Base-by-base conservation (phyloP, 345 rosid species). In the Salix purpurea region DNA sequence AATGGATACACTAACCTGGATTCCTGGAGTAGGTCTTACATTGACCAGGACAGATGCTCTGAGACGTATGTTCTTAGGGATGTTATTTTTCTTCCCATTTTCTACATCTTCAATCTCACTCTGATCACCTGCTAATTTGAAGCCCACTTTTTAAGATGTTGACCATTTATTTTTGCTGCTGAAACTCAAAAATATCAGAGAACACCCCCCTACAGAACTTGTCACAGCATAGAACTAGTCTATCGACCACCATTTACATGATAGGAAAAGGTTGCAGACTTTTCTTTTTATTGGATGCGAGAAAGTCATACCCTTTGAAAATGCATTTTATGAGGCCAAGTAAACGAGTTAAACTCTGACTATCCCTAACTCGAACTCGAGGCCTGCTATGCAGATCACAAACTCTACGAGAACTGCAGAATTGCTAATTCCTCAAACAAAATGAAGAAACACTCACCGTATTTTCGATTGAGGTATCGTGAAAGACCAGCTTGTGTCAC, bases 401-500 rank as follows among this genome's bases (percentile, higher is more conserved):
- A 32, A 1, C 34, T 32, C 34, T 32, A 32, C 34, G 5, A 34
- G 36, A 4, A 34, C 36, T 34, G 36, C 5, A 4, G 6, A 34
- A 34, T 3, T 11, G 14, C 46, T 42, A 42, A 42, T 42, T 42
- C 14, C 13, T 42, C 3, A 14, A 42, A 42, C 12, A 42, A 10
- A 42, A 14, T 11, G 3, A 21, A 7, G 5, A 30, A 26, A 42
- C 46, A 60, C 76, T 77, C 56, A 83, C 88, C 86, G 30, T 67
- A 83, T 83, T 79, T 71, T 6, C 76, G 21, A 58, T 81, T 74
- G 72, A 86, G 89, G 77, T 86, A 83, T n/a, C 74, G 78, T 1
- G 89, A 84, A 19, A 86, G 76, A 21, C 84, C 89, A 4, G 89
- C 89, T 66, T 86, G 84, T 44, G 84, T 78, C 16, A 80, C 66